A percentile compares a stretch with the other conserved stretches of the same genome.
phyloP scores from a whole-genome alignment of 73 alveolate species.

The Tetrahymena thermophila region DNA sequence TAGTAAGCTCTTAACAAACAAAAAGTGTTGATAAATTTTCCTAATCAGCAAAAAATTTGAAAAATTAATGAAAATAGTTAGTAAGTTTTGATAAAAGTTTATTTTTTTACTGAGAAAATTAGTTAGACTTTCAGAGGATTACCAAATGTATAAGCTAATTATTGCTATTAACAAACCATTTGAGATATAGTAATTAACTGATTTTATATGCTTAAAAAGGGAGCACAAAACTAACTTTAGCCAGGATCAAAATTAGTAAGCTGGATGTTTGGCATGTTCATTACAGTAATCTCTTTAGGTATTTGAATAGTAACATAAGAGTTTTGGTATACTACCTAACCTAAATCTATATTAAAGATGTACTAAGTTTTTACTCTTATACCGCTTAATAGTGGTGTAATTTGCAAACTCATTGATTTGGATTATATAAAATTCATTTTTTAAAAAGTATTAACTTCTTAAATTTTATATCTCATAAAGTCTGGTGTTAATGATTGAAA shows the following conservation, averaged over 20 bases:
- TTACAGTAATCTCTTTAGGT: neutral
- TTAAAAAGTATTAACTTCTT: neutral
- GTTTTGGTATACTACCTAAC: neutral
- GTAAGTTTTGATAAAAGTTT: too few relatives aligned
- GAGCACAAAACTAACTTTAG: neutral
- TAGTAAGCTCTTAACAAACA: too few relatives aligned
- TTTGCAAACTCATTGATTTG: neutral
- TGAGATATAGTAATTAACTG: neutral
- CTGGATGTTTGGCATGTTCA: neutral
- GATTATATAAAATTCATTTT: neutral
- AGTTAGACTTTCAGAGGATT: neutral
- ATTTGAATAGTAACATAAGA: neutral
- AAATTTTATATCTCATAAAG: neutral
- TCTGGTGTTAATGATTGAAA: neutral
- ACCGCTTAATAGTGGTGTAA: neutral
- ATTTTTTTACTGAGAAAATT: neutral
- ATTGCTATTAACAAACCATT: neutral
- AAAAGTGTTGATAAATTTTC: too few relatives aligned
- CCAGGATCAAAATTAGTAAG: neutral
- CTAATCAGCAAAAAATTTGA: too few relatives aligned
- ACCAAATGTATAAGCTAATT: neutral
- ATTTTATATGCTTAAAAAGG: neutral
- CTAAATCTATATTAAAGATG: neutral
- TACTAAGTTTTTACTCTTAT: neutral
- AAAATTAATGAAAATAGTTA: too few relatives aligned